Evolutionary conservation across 129 eudicot genomes (phyloP), one percentile per base, ranked within the genome.

Genomic region (Arctium lappa): DNA sequence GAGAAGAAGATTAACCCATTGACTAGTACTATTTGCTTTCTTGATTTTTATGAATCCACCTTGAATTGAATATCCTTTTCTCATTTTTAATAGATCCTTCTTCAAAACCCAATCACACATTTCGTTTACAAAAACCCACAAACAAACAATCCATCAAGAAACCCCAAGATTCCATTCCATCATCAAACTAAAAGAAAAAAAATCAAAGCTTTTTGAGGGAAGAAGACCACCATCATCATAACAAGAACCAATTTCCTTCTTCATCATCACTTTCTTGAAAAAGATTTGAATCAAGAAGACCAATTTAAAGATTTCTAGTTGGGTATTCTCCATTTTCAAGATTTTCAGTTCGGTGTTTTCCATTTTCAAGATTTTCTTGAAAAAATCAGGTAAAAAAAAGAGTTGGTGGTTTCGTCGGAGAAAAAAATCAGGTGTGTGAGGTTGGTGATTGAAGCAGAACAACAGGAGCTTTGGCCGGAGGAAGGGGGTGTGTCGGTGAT

Each of bases 21-120:
- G 77, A 83, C 46, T 77, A 75, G 68, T 72, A 69, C 8, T 60
- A 42, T 79, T 30, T 33, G 46, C 34, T 69, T 77, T 77, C 86
- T 72, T 76, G 75, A 82, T 78, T 73, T 46, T 34, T 32, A 66
- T 76, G 31, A 81, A 72, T 60, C 66, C 76, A 22, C 75, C 40
- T 78, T 22, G 27, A 22, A 22, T 22, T 22, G 27, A 22, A 22
- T 22, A 22, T 22, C 27, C 27, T 22, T 22, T 22, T 22, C 27
- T 22, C 27, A 22, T 22, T 22, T 22, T 22, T 22, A 22, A 22
- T 22, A 22, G 27, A 22, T 22, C 27, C 27, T 22, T 22, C 27
- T 22, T 22, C 27, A 22, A 22, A 22, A 22, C 27, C 27, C 27
- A 22, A 22, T 22, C 27, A 22, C 27, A 22, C 27, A 22, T 22